Percentiles rank a stretch among this genome's conserved stretches.
These are phyloP conservation scores for Colletotrichum truncatum DNA, from an alignment of 2,329 filamentous ascomycete species.

Conservation along the genomic window DNA sequence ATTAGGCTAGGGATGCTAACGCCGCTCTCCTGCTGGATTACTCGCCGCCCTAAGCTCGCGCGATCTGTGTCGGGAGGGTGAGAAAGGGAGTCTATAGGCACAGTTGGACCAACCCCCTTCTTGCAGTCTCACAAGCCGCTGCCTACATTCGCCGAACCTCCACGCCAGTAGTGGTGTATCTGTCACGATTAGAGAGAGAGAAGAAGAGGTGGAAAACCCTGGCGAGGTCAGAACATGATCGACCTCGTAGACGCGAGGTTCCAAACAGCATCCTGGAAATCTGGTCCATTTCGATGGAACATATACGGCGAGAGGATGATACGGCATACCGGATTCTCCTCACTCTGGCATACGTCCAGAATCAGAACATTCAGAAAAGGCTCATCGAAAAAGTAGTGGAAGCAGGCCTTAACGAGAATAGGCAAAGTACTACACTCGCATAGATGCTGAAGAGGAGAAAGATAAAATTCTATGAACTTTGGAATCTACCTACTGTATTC, in stretches of 20 bases:
- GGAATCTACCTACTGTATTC: too few species aligned
- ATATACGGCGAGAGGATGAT: constrained; percentile 38
- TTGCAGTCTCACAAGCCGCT: constrained; percentile 42
- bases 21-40: too few species aligned
- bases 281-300: constrained; percentile 43
- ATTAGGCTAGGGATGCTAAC: too few species aligned
- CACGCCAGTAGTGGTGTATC: constrained; percentile 35
- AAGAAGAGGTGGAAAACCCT: constrained; percentile 33
- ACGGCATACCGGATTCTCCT: constrained; percentile 40
- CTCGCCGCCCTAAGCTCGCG: too few species aligned
- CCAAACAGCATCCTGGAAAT: constrained; percentile 45
- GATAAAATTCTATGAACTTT: too few species aligned
- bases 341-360: constrained; percentile 42
- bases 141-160: constrained; percentile 41
- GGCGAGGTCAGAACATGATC: constrained; percentile 35
- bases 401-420: too few species aligned
- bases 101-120: constrained; percentile 40
- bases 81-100: too few species aligned
- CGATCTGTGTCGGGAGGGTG: too few species aligned
- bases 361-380: constrained; percentile 42
- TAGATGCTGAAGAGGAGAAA: too few species aligned
- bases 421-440: too few species aligned
- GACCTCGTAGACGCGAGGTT: constrained; percentile 36
- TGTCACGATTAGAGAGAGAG: constrained; percentile 37
- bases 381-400: too few species aligned